Conservation (phyloP, 1,139 yeast genomes). For the Geotrichum europaeum region DNA sequence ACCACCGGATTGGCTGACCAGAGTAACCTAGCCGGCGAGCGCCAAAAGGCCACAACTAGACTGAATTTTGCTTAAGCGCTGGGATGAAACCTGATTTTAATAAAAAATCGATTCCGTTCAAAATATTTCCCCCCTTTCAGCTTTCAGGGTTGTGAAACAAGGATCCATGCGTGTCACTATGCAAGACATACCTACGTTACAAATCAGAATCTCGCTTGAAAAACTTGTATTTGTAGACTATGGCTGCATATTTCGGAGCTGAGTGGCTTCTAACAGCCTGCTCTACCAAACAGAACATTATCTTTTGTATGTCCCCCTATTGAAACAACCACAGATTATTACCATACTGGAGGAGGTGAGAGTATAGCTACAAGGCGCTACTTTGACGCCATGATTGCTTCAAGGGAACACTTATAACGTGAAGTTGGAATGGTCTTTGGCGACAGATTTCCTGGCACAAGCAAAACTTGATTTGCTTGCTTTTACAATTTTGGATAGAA, state of each 20-base stretch:
- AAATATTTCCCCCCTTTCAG: neutral
- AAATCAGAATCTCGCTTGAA: neutral
- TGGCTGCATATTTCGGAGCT: neutral
- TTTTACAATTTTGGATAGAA: too few relatives aligned
- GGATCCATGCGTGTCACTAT: neutral
- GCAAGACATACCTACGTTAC: neutral
- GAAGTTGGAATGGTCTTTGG: too few relatives aligned
- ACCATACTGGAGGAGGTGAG: neutral
- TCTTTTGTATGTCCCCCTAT: neutral
- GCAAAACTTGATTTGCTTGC: too few relatives aligned
- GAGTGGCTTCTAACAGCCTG: neutral
- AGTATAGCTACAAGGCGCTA: neutral
- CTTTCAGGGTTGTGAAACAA: neutral
- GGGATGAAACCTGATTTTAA: neutral
- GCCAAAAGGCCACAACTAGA: neutral
- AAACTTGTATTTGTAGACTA: neutral
- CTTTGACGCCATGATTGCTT: too few relatives aligned
- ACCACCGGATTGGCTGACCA: neutral
- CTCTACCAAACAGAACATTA: neutral
- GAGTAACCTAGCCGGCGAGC: neutral
- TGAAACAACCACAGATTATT: neutral
- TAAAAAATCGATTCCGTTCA: neutral
- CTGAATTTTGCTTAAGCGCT: neutral
- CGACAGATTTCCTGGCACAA: too few relatives aligned
- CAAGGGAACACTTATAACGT: too few relatives aligned